Conservation (phyloP, 768 basidiomycete genomes). For the Hygrophorus pudorinus region DNA sequence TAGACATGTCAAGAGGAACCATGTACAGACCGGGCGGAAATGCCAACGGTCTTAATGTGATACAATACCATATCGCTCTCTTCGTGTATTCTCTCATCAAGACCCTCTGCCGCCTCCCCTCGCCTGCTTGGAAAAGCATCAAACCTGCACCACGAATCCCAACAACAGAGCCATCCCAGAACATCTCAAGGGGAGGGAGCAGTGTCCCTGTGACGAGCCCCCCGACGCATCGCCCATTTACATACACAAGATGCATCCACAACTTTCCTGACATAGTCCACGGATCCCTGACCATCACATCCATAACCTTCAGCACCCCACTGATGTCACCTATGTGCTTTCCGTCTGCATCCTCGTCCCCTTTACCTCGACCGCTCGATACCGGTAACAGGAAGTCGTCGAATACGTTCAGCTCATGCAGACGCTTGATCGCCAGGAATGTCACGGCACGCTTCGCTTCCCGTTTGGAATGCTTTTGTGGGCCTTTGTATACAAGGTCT, state of each 20-base stretch:
- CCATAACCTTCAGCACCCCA: conserved; percentile 42
- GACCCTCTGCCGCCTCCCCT: conserved; percentile 35
- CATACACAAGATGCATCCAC: conserved; percentile 53
- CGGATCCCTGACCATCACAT: conserved; percentile 54
- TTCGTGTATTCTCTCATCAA: conserved; percentile 60
- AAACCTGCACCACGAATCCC: conserved; percentile 20
- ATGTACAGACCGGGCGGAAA: conserved; percentile 51
- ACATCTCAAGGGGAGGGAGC: conserved; percentile 38
- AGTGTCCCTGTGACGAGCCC: conserved; percentile 61
- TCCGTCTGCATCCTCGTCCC: conserved; percentile 46
- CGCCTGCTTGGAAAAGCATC: conserved; percentile 32
- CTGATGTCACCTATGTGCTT: conserved; percentile 30
- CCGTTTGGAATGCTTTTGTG: conserved; percentile 53
- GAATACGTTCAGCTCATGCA: conserved; percentile 66
- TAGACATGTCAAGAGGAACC: conserved; percentile 41
- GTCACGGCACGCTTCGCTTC: conserved; percentile 80
- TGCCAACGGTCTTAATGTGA: conserved; percentile 47
- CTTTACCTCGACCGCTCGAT: conserved; percentile 38
- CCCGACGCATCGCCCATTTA: conserved; percentile 39
- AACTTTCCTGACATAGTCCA: conserved; percentile 43
- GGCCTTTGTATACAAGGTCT: conserved; percentile 50
- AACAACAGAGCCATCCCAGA: conserved; percentile 27
- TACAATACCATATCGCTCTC: conserved; percentile 49
- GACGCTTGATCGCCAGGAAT: conserved; percentile 62
- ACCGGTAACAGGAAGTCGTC: conserved; percentile 75